These are phyloP conservation scores for Talaromyces verruculosus DNA, from an alignment of 2,329 filamentous ascomycete genomes.

Conservation along the genomic window DNA sequence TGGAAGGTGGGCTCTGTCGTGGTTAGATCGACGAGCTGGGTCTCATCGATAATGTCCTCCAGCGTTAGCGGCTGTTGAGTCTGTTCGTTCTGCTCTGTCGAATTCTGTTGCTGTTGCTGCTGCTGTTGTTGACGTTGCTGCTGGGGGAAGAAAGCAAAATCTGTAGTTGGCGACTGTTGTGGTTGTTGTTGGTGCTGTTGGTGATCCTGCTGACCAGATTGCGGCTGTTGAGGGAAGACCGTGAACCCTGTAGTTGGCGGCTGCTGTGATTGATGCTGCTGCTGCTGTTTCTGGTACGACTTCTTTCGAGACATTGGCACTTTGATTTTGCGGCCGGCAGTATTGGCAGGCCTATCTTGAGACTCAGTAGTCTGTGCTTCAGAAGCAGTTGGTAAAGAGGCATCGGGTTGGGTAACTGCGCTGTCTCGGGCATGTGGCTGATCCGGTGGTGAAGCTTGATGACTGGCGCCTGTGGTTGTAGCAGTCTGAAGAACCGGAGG, in stretches of 20 bases:
- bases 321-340: not conserved
- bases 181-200: not conserved
- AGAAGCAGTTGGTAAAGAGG: not conserved
- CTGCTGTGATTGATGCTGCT: not conserved
- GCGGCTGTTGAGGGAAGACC: not conserved
- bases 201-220: no score
- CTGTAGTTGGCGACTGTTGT: no score
- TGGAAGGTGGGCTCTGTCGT: not conserved
- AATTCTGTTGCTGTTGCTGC: not conserved
- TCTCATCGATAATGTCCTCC: not conserved
- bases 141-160: no score
- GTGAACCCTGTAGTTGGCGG: not conserved
- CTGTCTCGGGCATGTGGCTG: not conserved
- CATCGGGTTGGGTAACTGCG: not conserved
- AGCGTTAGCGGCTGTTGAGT: not conserved
- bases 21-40: not conserved
- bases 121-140: no score
- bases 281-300: not conserved
- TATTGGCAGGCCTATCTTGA: not conserved
- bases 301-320: not conserved
- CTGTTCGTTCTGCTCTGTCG: not conserved
- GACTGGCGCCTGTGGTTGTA: not conserved
- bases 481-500: not conserved
- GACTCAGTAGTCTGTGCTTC: not conserved
- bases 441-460: not conserved